Base-by-base conservation (phyloP, 1,284 basidiomycete genomes). In the Moesziomyces aphidis region DNA sequence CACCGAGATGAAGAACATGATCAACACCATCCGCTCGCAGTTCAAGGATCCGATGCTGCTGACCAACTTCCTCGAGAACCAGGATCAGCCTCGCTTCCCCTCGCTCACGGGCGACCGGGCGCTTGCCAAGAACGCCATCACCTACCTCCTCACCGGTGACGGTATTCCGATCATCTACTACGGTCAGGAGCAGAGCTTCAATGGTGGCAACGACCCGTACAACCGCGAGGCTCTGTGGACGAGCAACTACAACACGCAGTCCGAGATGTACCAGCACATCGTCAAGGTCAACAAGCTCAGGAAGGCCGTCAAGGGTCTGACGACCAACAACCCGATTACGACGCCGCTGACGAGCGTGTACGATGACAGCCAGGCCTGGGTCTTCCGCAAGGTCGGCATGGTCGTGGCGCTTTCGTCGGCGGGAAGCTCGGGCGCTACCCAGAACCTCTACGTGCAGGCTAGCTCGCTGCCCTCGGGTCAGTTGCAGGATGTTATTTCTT, bases 1-100 rank as follows among this genome's bases (percentile, higher is more conserved):
- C 50, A 78, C 80, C 57, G 24, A 57, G 19, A 23, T 65, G 65
- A 60, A 63, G 62, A 28, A 42, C n/a, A 52, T 53, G 46, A 57
- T 61, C 34, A 46, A 43, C 50, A 51, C 52, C 23, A 53, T 52
- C 55, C 44, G 43, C 7, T n/a, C 31, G 15, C 47, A 51, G 9
- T 65, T 61, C 44, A 58, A 81, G 84, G 89, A 89, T 51, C 79
- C 87, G 2, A 87, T 87, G 34, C 78, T 88, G 47, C 87, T 93
- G 2, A 92, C 91, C 4, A 93, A 92, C 77, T 94, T 94, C 85
- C 85, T 94, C 36, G 92, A 93, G 85, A 93, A 93, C 85, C 92
- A 93, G 76, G 92, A 93, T 81, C 73, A 92, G 22, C 89, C 92
- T 4, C 88, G 92, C 50, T 93, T 86, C 51, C 85, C 85, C 24